Evolutionary conservation across 2,329 filamentous ascomycete species (phyloP), one percentile per base, ranked within the genome.

Genomic region (Coniochaeta prunicola): DNA sequence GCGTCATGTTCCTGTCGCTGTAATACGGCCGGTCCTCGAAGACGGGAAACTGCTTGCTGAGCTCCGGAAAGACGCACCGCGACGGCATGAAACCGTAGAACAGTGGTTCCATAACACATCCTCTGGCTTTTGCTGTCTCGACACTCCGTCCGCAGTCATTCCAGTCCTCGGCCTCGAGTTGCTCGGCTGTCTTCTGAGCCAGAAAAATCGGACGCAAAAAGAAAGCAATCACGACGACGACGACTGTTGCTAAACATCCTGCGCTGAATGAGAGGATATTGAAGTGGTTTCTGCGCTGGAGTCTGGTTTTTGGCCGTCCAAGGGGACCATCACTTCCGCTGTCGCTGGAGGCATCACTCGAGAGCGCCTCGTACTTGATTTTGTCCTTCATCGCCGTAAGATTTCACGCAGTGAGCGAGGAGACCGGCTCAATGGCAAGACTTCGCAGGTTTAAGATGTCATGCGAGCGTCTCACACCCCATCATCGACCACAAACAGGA

Each of bases 81-180:
- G 60, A 40, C 33, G 63, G 63, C 59, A 64, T 61, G 60, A 60
- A 64, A 53, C 63, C 63, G 33, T 64, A 64, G 54, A 63, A 64
- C 55, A 63, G 58, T 12, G 63, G 63, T 33, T 64, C 62, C 63
- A 64, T 64, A n/a, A 63, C 57, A 42, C 63, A 64, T 15, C 62
- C 62, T 9, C 60, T 60, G n/a, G 55, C 56, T 26, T 42, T 60
- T 7, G 63, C 63, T 9, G 10, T 53, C 8, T 50, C 53, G 45
- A 60, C 62, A 17, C 60, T 62, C 19, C 62, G 60, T 13, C 63
- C 63, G 53, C 63, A 64, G 34, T 63, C 55, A 38, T 64, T 64
- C 63, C 63, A 64, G 10, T 62, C 59, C 33, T 62, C 60, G 17
- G 56, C 59, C 45, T 64, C 61, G 13, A 64, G 55, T 40, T 62